Evolutionary conservation across 768 basidiomycete species (phyloP).

Genomic region (Pulveroboletus frians): DNA sequence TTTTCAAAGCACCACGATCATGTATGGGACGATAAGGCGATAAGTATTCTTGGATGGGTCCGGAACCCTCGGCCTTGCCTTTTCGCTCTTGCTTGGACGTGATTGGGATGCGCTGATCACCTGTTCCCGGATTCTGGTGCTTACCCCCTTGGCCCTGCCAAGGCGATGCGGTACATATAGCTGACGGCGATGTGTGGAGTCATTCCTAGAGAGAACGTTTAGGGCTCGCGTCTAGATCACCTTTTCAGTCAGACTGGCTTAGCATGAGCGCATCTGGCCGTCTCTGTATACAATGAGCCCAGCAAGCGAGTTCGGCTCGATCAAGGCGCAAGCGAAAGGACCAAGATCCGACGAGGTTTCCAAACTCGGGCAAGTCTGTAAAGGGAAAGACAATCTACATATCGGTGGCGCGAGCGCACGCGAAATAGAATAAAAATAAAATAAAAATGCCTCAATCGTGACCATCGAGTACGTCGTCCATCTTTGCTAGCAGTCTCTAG

Average conservation of each 20-base stretch:
- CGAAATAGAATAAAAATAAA: too few relatives aligned
- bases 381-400: too few relatives aligned
- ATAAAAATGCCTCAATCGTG: too few relatives aligned
- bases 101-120: slow-evolving; percentile 4
- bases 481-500: too few relatives aligned
- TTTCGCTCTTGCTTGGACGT: not conserved
- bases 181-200: not conserved
- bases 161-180: not conserved
- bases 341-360: too few relatives aligned
- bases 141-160: not conserved
- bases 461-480: too few relatives aligned
- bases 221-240: not conserved
- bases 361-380: too few relatives aligned
- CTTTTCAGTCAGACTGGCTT: not conserved
- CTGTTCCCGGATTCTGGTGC: not conserved
- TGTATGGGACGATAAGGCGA: slow-evolving; percentile 15
- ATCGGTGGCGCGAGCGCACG: not conserved
- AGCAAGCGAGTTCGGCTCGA: too few relatives aligned
- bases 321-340: too few relatives aligned
- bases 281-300: too few relatives aligned
- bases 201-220: not conserved
- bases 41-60: slow-evolving; percentile 15
- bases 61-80: not conserved
- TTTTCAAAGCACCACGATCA: slow-evolving; percentile 2
- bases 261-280: too few relatives aligned